Percentiles rank a stretch among this genome's conserved stretches.
Conservation (phyloP, 179 eudicot species). For the Pouteria campechiana region DNA sequence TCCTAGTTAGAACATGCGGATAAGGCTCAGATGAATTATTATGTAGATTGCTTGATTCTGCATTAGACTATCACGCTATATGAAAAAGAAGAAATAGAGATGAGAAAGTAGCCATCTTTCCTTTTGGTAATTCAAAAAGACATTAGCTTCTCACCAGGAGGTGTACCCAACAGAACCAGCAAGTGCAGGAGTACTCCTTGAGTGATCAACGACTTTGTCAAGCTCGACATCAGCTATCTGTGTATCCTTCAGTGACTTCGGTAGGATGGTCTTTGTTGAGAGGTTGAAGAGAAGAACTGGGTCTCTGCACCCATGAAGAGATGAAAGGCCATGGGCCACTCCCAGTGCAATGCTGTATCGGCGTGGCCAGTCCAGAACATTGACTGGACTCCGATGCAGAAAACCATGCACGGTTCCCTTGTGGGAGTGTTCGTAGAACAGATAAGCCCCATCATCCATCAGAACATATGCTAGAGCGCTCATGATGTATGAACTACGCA, state of each 20-base stretch:
- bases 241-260: conserved; percentile 68
- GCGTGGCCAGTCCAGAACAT: conserved; percentile 67
- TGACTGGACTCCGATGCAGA: conserved; percentile 35
- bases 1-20: too few species aligned
- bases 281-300: conserved; percentile 71
- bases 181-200: conserved; percentile 56
- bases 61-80: too few species aligned
- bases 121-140: too few species aligned
- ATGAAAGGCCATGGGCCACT: conserved; percentile 73
- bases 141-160: conserved; percentile 98
- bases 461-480: conserved; percentile 69
- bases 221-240: conserved; percentile 83
- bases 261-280: conserved; percentile 48
- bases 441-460: conserved; percentile 49
- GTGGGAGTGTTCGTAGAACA: conserved; percentile 50
- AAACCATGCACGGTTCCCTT: conserved; percentile 57
- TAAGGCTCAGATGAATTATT: too few species aligned
- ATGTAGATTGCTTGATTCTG: too few species aligned
- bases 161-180: conserved; percentile 90
- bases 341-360: conserved; percentile 82
- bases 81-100: too few species aligned
- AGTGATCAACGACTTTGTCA: conserved; percentile 74
- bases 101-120: too few species aligned
- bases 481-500: conserved; percentile 73
- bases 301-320: conserved; percentile 67